These are phyloP conservation scores for Rubia yunnanensis DNA, from an alignment of 257 asterid genomes.

Conservation along the genomic window DNA sequence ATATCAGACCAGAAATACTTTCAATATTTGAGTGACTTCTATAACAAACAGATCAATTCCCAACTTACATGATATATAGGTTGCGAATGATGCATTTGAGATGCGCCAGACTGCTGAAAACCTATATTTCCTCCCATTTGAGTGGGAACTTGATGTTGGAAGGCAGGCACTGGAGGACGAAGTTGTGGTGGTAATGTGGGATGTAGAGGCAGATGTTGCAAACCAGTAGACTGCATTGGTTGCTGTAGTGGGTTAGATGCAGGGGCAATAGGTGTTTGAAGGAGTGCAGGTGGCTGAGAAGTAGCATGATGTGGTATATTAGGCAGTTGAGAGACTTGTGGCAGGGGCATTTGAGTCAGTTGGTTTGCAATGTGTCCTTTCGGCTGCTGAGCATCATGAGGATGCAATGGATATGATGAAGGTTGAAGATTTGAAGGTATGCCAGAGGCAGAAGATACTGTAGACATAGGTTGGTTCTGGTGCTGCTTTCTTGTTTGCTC, in stretches of 20 bases:
- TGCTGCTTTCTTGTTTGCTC: conserved; percentile 60
- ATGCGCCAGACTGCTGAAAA: conserved; percentile 62
- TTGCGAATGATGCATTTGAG: conserved; percentile 74
- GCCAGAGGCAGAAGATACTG: conserved; percentile 33
- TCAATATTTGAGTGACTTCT: background rate
- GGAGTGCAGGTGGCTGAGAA: conserved; percentile 48
- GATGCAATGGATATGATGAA: conserved; percentile 45
- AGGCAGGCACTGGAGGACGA: conserved; percentile 48
- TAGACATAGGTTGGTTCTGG: conserved; percentile 34
- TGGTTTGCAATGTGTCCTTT: conserved; percentile 43
- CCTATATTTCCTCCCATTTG: conserved; percentile 64
- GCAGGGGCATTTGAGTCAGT: conserved; percentile 37
- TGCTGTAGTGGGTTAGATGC: conserved; percentile 56
- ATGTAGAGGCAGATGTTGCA: conserved; percentile 54
- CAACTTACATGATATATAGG: conserved; percentile 72
- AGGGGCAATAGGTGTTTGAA: conserved; percentile 46
- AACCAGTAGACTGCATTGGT: conserved; percentile 46
- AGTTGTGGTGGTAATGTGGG: conserved; percentile 59
- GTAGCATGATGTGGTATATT: conserved; percentile 49
- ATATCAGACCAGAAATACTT: conserved; percentile 13
- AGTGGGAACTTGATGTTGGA: conserved; percentile 63
- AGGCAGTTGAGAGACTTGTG: conserved; percentile 55
- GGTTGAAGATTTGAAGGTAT: conserved; percentile 46
- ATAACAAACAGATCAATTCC: background rate
- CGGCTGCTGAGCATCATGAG: conserved; percentile 44